Conservation (phyloP, 306 rosid genomes). For the Malus sylvestris region DNA sequence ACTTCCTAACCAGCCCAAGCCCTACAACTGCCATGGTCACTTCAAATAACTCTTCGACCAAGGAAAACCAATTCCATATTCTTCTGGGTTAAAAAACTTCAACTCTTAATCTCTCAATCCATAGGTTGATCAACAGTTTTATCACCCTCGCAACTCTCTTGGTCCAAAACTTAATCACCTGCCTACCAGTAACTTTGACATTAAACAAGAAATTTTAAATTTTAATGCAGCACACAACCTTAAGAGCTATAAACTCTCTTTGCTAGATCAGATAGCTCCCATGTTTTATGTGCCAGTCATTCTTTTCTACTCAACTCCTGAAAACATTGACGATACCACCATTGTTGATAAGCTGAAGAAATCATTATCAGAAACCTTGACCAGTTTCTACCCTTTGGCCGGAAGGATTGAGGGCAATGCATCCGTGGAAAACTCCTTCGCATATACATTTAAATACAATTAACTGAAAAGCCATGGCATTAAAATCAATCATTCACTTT, state of each 20-base stretch:
- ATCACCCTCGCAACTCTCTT: neutral
- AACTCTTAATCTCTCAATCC: neutral
- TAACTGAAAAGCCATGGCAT: too few species aligned
- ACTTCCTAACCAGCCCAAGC: neutral
- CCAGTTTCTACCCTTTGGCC: conserved; percentile 12
- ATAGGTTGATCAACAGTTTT: neutral
- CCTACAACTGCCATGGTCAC: neutral
- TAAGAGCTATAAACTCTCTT: neutral
- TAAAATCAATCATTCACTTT: too few species aligned
- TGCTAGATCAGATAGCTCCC: conserved; percentile 14
- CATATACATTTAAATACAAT: too few species aligned
- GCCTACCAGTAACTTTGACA: neutral
- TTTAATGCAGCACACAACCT: neutral
- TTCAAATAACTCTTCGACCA: neutral
- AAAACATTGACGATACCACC: neutral
- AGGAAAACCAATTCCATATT: neutral
- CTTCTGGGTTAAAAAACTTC: neutral
- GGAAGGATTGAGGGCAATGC: conserved; percentile 5
- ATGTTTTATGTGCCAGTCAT: conserved; percentile 5
- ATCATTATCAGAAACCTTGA: conserved; percentile 1
- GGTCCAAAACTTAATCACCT: neutral
- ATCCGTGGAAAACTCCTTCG: neutral
- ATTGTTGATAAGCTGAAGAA: neutral
- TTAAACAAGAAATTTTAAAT: neutral
- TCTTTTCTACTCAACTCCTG: conserved; percentile 8